phyloP scores from a whole-genome alignment of 2,329 filamentous ascomycete species.

The Aureobasidium sp. region DNA sequence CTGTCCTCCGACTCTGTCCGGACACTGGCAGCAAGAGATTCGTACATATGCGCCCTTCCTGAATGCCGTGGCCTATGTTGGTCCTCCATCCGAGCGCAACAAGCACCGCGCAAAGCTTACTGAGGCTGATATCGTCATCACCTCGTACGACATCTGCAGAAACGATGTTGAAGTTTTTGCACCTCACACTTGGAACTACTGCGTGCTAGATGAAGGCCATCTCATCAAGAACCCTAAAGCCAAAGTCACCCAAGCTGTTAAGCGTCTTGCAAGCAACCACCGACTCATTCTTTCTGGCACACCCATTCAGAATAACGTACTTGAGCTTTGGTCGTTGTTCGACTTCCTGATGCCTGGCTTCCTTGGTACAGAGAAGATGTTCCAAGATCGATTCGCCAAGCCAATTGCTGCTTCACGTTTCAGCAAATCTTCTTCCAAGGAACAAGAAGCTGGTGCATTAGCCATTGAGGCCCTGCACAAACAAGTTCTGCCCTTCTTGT shows the following conservation, averaged over 20 bases:
- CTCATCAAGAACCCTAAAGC: constrained; percentile 98
- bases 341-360: constrained; percentile 99
- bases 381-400: constrained; percentile 88
- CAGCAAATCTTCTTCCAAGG: constrained; percentile 94
- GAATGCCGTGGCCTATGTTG: constrained; percentile 81
- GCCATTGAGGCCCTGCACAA: constrained; percentile 98
- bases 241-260: constrained; percentile 90
- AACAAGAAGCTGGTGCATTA: constrained; percentile 91
- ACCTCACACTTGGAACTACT: constrained; percentile 90
- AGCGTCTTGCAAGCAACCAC: constrained; percentile 82
- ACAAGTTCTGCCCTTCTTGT: constrained; percentile 90
- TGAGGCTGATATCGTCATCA: constrained; percentile 86
- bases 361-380: constrained; percentile 92
- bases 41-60: constrained; percentile 93
- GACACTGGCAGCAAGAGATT: constrained; percentile 98
- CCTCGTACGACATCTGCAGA: constrained; percentile 94
- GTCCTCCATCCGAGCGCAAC: constrained; percentile 71
- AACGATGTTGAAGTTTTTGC: constrained; percentile 85
- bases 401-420: constrained; percentile 91
- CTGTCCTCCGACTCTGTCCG: constrained; percentile 89
- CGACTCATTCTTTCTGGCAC: constrained; percentile 93
- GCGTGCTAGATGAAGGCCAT: constrained; percentile 93
- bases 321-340: constrained; percentile 96
- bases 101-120: constrained; percentile 60
- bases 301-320: constrained; percentile 94